Conservation (phyloP, 2,329 filamentous ascomycete genomes). For the Fusarium lyarnte region DNA sequence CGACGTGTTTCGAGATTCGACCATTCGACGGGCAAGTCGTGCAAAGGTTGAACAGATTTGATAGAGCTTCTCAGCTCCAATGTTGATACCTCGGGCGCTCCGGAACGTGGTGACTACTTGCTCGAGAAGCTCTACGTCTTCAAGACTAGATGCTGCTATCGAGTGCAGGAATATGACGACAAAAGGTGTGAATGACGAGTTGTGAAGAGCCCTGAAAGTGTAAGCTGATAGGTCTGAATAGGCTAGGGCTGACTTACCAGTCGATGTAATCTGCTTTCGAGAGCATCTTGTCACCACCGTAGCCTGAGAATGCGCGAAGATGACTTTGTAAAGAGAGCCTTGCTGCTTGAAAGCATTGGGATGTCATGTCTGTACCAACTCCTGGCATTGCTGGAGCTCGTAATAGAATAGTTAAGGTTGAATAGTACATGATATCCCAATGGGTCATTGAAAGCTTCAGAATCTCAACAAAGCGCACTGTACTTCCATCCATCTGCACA, state of each 20-base stretch:
- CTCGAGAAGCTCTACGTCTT: constrained; percentile 14
- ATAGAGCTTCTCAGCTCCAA: constrained; percentile 27
- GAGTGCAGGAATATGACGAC: constrained; percentile 35
- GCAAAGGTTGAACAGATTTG: constrained; percentile 29
- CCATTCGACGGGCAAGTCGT: constrained; percentile 23
- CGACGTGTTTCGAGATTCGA: constrained; percentile 27
- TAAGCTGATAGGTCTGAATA: background rate
- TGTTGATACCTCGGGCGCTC: constrained; percentile 11
- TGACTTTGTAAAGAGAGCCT: constrained; percentile 21
- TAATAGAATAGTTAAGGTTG: constrained; percentile 25
- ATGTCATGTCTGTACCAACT: constrained; percentile 14
- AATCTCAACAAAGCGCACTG: constrained; percentile 4
- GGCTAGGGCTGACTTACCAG: constrained; percentile 9
- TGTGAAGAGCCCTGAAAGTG: constrained; percentile 28
- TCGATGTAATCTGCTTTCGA: constrained; percentile 32
- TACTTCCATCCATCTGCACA: constrained; percentile 9
- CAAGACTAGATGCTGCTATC: constrained; percentile 14
- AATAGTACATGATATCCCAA: constrained; percentile 39
- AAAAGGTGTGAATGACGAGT: constrained; percentile 33
- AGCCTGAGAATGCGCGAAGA: constrained; percentile 27
- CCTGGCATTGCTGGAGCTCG: constrained; percentile 21
- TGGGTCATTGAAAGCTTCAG: constrained; percentile 4
- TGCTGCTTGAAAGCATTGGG: constrained; percentile 30
- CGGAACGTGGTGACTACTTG: constrained; percentile 28
- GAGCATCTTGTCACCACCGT: constrained; percentile 7